These are phyloP conservation scores for Neurospora crassa DNA, from an alignment of 2,329 filamentous ascomycete species.

Conservation along the genomic window DNA sequence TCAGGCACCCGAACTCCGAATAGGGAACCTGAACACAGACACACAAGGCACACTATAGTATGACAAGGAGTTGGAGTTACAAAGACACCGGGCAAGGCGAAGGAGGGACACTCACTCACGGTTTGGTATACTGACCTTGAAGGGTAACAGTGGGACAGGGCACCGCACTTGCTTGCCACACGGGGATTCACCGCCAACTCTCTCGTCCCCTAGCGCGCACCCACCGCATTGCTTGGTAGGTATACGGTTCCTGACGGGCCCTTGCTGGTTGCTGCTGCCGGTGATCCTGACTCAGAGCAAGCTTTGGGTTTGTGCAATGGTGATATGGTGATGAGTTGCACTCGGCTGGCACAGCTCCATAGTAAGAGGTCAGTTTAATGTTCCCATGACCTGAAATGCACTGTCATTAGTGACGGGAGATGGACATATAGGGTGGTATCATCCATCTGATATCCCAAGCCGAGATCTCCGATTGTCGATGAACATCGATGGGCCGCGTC, in stretches of 20 bases:
- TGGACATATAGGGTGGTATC: not conserved
- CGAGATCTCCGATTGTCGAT: not conserved
- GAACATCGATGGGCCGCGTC: not conserved
- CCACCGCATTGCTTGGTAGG: not conserved
- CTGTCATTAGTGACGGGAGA: not conserved
- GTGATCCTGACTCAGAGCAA: not conserved
- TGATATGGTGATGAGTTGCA: not conserved
- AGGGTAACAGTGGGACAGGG: not conserved
- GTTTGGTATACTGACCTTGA: no score
- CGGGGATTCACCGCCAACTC: not conserved
- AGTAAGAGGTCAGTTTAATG: not conserved
- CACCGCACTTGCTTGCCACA: not conserved
- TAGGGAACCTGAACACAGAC: not conserved
- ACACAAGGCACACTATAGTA: not conserved
- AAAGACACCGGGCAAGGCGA: not conserved
- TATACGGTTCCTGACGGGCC: not conserved
- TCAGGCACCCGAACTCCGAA: not conserved
- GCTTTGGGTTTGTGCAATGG: not conserved
- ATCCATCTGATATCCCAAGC: not conserved
- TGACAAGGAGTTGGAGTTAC: not conserved
- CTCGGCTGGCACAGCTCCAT: not conserved
- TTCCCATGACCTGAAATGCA: not conserved
- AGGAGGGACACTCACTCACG: not conserved
- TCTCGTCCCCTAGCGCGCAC: not conserved
- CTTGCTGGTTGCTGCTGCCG: not conserved